Evolutionary conservation across 176 grass and related monocot species (phyloP).

Genomic region (Rhynchospora tenuis): DNA sequence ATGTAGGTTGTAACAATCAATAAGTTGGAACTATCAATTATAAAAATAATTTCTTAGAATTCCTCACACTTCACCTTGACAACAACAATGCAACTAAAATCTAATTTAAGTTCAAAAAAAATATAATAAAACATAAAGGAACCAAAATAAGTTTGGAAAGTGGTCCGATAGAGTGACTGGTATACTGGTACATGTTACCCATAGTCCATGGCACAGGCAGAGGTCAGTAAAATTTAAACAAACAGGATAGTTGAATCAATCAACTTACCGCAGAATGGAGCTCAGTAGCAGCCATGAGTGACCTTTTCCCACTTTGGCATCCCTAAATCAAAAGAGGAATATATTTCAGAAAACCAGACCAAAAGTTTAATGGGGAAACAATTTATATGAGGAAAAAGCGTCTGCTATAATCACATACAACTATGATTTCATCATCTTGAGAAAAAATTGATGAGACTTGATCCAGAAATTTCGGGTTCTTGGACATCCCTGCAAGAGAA

Average conservation of each 20-base stretch:
- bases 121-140: neutral
- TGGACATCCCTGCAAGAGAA: constrained; percentile 40
- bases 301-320: constrained; percentile 76
- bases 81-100: neutral
- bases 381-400: neutral
- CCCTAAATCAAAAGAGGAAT: constrained; percentile 30
- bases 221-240: neutral
- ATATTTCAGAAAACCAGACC: neutral
- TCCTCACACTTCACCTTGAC: neutral
- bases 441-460: constrained; percentile 47
- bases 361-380: neutral
- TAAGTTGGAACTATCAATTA: neutral
- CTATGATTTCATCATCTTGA: constrained; percentile 53
- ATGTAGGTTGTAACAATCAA: neutral
- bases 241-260: neutral
- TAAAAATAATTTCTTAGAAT: neutral
- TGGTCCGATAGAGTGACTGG: neutral
- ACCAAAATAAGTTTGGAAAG: neutral
- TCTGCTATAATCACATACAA: constrained; percentile 30
- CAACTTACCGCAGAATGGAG: constrained; percentile 62
- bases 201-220: neutral
- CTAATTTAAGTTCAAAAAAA: neutral
- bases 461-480: constrained; percentile 50
- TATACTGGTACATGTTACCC: neutral
- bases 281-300: constrained; percentile 67